Evolutionary conservation across 2,329 filamentous ascomycete genomes (phyloP).

Genomic region (Penicillium sp.): DNA sequence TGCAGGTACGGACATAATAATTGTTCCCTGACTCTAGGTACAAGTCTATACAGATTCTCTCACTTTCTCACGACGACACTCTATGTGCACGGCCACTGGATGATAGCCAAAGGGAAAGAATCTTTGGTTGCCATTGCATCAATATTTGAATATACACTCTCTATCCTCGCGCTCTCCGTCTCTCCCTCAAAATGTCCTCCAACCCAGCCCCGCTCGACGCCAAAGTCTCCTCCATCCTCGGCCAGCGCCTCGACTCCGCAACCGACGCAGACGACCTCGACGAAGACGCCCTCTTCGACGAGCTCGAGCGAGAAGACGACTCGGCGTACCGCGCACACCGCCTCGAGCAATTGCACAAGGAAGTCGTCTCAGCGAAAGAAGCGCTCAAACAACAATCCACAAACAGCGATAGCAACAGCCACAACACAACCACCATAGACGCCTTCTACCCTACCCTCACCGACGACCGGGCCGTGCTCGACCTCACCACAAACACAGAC

Average conservation of each 20-base stretch:
- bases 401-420: neutral
- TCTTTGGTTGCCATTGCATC: too few species aligned
- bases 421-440: conserved; percentile 14
- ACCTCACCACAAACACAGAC: conserved; percentile 57
- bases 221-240: conserved; percentile 14
- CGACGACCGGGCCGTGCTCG: conserved; percentile 56
- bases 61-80: too few species aligned
- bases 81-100: too few species aligned
- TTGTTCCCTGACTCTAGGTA: too few species aligned
- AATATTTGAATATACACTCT: too few species aligned
- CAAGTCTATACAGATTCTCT: too few species aligned
- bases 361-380: conserved; percentile 49
- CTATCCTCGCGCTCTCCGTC: neutral
- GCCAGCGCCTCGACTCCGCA: conserved; percentile 28
- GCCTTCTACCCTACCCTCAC: conserved; percentile 34
- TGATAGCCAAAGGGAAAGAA: neutral
- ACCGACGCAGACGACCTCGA: conserved; percentile 44
- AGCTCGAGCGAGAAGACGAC: conserved; percentile 53
- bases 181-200: neutral
- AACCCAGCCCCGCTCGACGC: conserved; percentile 12
- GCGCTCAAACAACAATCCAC: conserved; percentile 33
- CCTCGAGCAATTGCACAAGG: conserved; percentile 57
- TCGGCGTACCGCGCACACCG: conserved; percentile 54
- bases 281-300: conserved; percentile 58
- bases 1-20: too few species aligned